Evolutionary conservation across 2,329 filamentous ascomycete species (phyloP).

Genomic region (Proliferodiscus dingleyae): DNA sequence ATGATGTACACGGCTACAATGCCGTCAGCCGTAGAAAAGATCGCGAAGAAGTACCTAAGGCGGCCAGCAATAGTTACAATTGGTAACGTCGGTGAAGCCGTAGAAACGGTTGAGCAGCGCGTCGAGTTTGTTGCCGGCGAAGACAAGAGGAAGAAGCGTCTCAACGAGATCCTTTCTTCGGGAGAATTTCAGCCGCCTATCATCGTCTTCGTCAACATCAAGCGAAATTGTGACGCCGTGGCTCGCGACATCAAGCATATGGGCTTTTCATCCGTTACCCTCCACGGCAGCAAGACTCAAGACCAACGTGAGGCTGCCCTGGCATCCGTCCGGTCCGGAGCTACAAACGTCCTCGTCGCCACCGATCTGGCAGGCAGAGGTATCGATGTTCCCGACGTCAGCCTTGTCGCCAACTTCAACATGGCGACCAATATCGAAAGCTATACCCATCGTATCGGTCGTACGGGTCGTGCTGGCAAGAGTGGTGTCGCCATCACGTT

Average conservation of each 20-base stretch:
- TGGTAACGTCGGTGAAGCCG: conserved; percentile 89
- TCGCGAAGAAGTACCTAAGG: conserved; percentile 93
- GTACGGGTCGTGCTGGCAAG: conserved; percentile 96
- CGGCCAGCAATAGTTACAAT: conserved; percentile 92
- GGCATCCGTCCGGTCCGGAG: conserved; percentile 72
- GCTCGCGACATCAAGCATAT: conserved; percentile 91
- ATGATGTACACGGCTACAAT: conserved; percentile 99
- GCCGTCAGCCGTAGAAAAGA: conserved; percentile 86
- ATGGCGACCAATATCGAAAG: conserved; percentile 91
- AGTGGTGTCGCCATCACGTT: conserved; percentile 95
- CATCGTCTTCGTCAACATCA: conserved; percentile 99
- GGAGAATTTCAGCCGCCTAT: conserved; percentile 81
- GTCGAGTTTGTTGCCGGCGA: conserved; percentile 88
- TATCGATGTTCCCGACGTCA: conserved; percentile 95
- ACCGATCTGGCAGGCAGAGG: conserved; percentile 94
- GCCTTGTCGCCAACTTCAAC: conserved; percentile 96
- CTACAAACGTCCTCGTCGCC: conserved; percentile 84
- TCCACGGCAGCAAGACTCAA: conserved; percentile 95
- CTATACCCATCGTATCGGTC: conserved; percentile 94
- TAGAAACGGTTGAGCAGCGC: conserved; percentile 95
- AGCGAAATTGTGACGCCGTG: conserved; percentile 94
- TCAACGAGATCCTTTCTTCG: conserved; percentile 82
- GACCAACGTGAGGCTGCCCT: conserved; percentile 95
- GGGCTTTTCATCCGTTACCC: conserved; percentile 83
- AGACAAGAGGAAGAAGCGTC: conserved; percentile 92